Percentiles rank a stretch among this genome's conserved stretches.
Evolutionary conservation across 1,284 basidiomycete genomes (phyloP).

Genomic region (Cystobasidium sp.): DNA sequence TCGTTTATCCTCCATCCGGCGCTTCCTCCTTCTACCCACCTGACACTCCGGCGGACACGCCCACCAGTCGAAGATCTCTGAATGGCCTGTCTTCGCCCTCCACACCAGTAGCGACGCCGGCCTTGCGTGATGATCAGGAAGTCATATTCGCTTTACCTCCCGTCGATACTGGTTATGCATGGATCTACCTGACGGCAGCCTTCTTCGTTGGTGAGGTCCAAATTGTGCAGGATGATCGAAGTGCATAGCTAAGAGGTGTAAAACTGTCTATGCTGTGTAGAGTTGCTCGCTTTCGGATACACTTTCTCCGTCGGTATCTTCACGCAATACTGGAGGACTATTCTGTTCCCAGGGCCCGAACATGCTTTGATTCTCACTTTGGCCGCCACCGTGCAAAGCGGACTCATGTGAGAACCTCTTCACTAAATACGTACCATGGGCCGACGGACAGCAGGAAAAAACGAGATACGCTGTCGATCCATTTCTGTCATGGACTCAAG

Average conservation of each 20-base stretch:
- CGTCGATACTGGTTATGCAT: conserved; percentile 36
- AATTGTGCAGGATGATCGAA: neutral
- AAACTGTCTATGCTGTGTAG: conserved; percentile 1
- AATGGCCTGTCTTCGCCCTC: neutral
- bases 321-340: conserved; percentile 56
- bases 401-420: conserved; percentile 47
- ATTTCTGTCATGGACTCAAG: too few relatives aligned
- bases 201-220: conserved; percentile 52
- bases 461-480: neutral
- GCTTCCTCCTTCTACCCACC: neutral
- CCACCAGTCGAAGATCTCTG: neutral
- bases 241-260: neutral
- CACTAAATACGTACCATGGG: too few relatives aligned
- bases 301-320: conserved; percentile 56
- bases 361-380: conserved; percentile 53
- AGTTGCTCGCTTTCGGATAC: conserved; percentile 27
- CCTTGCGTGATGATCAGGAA: neutral
- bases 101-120: neutral
- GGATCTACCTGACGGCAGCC: conserved; percentile 37
- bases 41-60: neutral
- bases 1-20: neutral
- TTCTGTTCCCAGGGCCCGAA: conserved; percentile 54
- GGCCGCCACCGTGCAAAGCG: conserved; percentile 56
- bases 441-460: conserved; percentile 53
- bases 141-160: conserved; percentile 29